Conservation (phyloP, 805 yeast species). For the Grigorovia transvaalensis region DNA sequence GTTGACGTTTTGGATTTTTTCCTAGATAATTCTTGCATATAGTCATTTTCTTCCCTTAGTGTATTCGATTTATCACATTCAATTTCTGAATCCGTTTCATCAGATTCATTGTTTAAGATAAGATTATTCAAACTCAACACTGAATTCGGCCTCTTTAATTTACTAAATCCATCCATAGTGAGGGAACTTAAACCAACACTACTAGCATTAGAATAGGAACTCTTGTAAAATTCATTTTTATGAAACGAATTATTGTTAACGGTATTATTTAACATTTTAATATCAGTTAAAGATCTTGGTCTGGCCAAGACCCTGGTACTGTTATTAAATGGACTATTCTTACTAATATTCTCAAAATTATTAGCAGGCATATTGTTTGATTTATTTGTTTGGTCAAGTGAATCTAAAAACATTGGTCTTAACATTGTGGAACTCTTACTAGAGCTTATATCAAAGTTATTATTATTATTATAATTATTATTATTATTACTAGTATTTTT, state of each 20-base stretch:
- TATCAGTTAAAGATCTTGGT: constrained; percentile 20
- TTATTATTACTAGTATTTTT: constrained; percentile 3
- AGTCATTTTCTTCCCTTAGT: constrained; percentile 11
- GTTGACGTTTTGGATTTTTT: constrained; percentile 23
- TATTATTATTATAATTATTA: constrained; percentile 12
- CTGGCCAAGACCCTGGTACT: constrained; percentile 9
- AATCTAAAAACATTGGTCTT: constrained; percentile 14
- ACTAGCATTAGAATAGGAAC: background rate
- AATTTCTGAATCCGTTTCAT: constrained; percentile 5
- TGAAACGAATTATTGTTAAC: background rate
- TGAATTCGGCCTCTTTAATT: constrained; percentile 18
- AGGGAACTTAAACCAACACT: background rate
- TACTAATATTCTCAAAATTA: background rate
- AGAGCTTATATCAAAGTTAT: constrained; percentile 1
- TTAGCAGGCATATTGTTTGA: background rate
- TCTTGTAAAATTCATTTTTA: background rate
- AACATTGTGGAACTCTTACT: constrained; percentile 2
- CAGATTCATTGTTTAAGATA: constrained; percentile 11
- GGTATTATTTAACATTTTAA: constrained; percentile 3
- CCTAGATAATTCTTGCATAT: constrained; percentile 14
- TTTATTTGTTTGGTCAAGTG: constrained; percentile 7
- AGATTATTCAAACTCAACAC: constrained; percentile 16
- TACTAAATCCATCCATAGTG: background rate
- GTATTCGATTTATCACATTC: constrained; percentile 1
- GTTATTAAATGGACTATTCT: background rate